A percentile compares a stretch with the other conserved stretches of the same genome.
Evolutionary conservation across 2,329 filamentous ascomycete species (phyloP).

Genomic region (Penicillium brevicompactum): DNA sequence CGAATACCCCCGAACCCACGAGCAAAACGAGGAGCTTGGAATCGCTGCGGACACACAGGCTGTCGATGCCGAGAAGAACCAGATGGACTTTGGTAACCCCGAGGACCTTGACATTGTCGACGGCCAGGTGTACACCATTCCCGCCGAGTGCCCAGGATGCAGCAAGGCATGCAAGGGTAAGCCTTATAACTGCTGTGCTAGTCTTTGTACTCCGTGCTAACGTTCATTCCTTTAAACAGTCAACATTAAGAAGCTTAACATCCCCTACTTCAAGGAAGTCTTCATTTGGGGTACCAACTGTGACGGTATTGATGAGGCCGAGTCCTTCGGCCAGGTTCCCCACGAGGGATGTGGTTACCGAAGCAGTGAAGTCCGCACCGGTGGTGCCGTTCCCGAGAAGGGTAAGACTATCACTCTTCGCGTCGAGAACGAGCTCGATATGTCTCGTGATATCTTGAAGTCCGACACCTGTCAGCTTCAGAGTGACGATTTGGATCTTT

Average conservation of each 20-base stretch:
- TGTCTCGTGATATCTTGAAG: conserved; percentile 93
- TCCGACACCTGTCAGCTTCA: conserved; percentile 86
- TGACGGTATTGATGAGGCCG: conserved; percentile 33
- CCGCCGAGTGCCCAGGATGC: conserved; percentile 88
- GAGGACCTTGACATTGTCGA: conserved; percentile 82
- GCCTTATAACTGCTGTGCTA: not conserved
- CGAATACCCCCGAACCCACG: conserved; percentile 78
- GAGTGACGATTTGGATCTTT: conserved; percentile 81
- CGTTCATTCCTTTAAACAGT: not conserved
- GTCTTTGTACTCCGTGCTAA: not conserved
- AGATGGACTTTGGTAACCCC: conserved; percentile 51
- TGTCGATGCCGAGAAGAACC: conserved; percentile 30
- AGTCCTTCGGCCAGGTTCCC: conserved; percentile 1
- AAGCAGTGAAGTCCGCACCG: conserved; percentile 96
- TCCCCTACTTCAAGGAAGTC: conserved; percentile 97
- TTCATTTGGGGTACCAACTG: conserved; percentile 94
- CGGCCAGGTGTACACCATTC: conserved; percentile 90
- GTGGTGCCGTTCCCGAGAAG: conserved; percentile 83
- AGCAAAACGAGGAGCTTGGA: conserved; percentile 85
- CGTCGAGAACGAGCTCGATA: conserved; percentile 70
- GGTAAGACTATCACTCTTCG: conserved; percentile 80
- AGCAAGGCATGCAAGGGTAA: conserved; percentile 74
- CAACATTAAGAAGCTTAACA: conserved; percentile 81
- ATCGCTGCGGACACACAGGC: conserved; percentile 57
- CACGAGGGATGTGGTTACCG: conserved; percentile 73